Evolutionary conservation across 2,329 filamentous ascomycete genomes (phyloP).

Genomic region (Kalmusia sp.): DNA sequence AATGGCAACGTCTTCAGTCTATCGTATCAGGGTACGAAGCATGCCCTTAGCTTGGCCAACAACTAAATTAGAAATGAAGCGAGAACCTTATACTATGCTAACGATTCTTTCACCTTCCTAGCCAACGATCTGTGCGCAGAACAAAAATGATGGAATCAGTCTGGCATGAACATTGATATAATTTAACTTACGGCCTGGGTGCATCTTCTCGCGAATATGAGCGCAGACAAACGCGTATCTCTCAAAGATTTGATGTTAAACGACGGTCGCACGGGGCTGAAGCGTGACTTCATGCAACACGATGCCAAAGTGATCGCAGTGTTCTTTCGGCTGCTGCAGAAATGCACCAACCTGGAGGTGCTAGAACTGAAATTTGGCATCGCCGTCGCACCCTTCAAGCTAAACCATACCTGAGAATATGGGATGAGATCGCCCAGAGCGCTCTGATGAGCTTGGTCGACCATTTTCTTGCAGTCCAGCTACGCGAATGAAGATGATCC

Average conservation of each 20-base stretch:
- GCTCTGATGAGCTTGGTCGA: no score
- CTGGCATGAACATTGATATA: not conserved
- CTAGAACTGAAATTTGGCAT: not conserved
- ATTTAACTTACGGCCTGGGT: not conserved
- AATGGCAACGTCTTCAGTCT: no score
- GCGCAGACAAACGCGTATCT: not conserved
- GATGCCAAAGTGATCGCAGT: not conserved
- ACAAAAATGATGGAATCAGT: not conserved
- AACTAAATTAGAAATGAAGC: no score
- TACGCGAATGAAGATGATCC: no score
- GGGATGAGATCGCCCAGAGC: no score
- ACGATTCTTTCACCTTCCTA: no score
- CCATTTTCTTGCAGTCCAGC: no score
- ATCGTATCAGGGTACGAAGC: no score
- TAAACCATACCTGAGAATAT: no score
- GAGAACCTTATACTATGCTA: no score
- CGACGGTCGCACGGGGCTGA: not conserved
- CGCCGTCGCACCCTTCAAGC: not conserved
- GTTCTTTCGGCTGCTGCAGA: not conserved
- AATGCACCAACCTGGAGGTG: not conserved
- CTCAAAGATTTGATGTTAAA: not conserved
- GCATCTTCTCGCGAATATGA: not conserved
- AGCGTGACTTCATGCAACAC: not conserved
- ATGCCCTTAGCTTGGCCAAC: no score
- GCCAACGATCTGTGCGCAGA: not conserved